phyloP scores from a whole-genome alignment of 2,329 filamentous ascomycete species.

The Diaporthe ilicicola region DNA sequence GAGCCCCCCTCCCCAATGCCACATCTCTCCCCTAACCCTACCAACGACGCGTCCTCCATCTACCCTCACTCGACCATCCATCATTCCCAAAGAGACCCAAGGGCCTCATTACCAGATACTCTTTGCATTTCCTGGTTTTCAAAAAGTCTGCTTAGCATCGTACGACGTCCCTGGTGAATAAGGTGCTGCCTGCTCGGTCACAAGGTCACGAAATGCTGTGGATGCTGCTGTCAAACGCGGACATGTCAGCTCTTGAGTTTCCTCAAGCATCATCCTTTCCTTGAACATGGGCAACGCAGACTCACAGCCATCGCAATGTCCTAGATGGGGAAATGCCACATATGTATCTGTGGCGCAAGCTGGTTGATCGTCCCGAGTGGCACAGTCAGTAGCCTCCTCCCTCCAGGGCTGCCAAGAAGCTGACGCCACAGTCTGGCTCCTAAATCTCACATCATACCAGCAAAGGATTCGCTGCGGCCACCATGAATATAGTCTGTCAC shows the following conservation, averaged over 20 bases:
- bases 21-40: slow-evolving; percentile 9
- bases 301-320: neutral
- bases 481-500: neutral
- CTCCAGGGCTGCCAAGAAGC: slow-evolving; percentile 3
- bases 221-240: neutral
- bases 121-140: neutral
- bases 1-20: neutral
- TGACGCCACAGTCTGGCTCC: neutral
- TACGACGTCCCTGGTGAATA: neutral
- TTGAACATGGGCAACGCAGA: neutral
- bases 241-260: neutral
- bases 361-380: neutral
- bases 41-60: neutral
- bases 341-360: neutral
- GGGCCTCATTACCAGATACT: neutral
- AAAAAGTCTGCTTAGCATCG: neutral
- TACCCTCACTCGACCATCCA: neutral
- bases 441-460: slow-evolving; percentile 18
- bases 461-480: neutral
- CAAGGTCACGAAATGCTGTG: neutral
- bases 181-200: neutral
- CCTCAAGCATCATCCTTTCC: neutral
- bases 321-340: neutral
- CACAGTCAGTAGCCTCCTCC: neutral
- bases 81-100: too few relatives aligned